Conservation (phyloP, 1,139 yeast species). For the Pichia norvegensis region DNA sequence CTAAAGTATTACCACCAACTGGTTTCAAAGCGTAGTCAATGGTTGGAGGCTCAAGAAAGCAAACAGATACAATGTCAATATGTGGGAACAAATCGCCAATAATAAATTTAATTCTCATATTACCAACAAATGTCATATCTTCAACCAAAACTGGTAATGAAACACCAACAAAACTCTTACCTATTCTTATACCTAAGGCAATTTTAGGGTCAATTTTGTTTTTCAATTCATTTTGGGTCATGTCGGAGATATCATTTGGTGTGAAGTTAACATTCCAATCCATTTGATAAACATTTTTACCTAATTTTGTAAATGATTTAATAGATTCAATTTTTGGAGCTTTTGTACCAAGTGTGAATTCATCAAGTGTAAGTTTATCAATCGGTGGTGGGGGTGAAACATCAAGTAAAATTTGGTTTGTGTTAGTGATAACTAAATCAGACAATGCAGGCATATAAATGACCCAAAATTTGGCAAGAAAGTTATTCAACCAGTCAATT, state of each 20-base stretch:
- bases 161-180: slow-evolving; percentile 70
- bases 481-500: slow-evolving; percentile 73
- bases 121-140: slow-evolving; percentile 68
- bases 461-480: slow-evolving; percentile 75
- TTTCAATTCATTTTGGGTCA: slow-evolving; percentile 67
- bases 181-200: slow-evolving; percentile 69
- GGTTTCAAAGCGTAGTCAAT: slow-evolving; percentile 77
- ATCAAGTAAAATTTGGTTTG: slow-evolving; percentile 58
- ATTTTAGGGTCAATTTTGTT: slow-evolving; percentile 72
- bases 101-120: slow-evolving; percentile 58
- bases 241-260: slow-evolving; percentile 73
- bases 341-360: slow-evolving; percentile 71
- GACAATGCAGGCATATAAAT: slow-evolving; percentile 80
- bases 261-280: slow-evolving; percentile 77
- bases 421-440: slow-evolving; percentile 62
- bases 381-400: slow-evolving; percentile 79
- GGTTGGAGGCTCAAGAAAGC: slow-evolving; percentile 67
- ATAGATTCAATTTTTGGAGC: slow-evolving; percentile 69
- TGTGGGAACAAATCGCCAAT: slow-evolving; percentile 64
- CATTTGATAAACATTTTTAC: slow-evolving; percentile 64
- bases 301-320: slow-evolving; percentile 62
- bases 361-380: slow-evolving; percentile 61
- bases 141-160: slow-evolving; percentile 70
- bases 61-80: slow-evolving; percentile 60
- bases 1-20: slow-evolving; percentile 81